phyloP scores from a whole-genome alignment of 2,329 filamentous ascomycete species.

The Dendryphion nanum region DNA sequence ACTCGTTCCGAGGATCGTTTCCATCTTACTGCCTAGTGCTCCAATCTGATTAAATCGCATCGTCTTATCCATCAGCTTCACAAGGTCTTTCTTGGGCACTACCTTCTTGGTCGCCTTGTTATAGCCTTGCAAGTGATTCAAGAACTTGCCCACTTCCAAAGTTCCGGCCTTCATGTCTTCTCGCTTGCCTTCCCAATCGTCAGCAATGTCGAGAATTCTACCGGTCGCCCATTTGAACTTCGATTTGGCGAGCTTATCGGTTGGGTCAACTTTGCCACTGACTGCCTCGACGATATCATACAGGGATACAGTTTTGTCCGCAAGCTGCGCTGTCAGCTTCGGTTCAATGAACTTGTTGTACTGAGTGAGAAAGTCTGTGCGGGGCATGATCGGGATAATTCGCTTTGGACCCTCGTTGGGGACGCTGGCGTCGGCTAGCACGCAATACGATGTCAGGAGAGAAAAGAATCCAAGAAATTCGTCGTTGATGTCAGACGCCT shows the following conservation, averaged over 20 bases:
- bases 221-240: background rate
- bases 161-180: conserved; percentile 6
- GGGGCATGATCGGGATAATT: conserved; percentile 11
- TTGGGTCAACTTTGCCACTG: conserved; percentile 3
- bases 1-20: conserved; percentile 2
- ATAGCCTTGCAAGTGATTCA: conserved; percentile 10
- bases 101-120: conserved; percentile 7
- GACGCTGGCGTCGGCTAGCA: conserved; percentile 7
- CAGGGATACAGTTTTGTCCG: conserved; percentile 6
- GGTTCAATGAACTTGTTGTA: conserved; percentile 10
- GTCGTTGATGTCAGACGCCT: conserved; percentile 6
- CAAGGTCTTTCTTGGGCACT: conserved; percentile 7
- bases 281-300: conserved; percentile 9
- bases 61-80: conserved; percentile 13
- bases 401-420: conserved; percentile 9
- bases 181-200: conserved; percentile 6
- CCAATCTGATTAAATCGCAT: conserved; percentile 9
- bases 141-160: conserved; percentile 10
- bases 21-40: conserved; percentile 9
- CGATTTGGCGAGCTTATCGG: conserved; percentile 5
- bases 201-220: conserved; percentile 1
- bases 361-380: conserved; percentile 11
- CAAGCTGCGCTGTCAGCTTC: conserved; percentile 8
- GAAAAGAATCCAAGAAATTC: conserved; percentile 13
- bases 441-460: conserved; percentile 10